Base-by-base conservation (phyloP, 345 rosid genomes). In the Dipteronia sinensis region DNA sequence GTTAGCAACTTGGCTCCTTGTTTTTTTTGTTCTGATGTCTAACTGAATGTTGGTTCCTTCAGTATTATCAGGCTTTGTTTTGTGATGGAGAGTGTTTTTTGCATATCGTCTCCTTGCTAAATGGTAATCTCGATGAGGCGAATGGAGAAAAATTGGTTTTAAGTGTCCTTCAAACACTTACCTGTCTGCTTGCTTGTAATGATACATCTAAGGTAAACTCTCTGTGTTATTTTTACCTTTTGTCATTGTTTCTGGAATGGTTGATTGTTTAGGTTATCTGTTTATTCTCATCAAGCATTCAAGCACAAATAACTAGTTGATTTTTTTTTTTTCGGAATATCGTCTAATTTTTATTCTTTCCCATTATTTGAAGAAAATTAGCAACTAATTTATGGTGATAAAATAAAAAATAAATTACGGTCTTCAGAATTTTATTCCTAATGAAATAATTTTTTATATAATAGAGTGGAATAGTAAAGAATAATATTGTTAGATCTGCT, bases 11-110 rank as follows among this genome's bases (percentile, higher is more conserved):
- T 71, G 72, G 73, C 25, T 40, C 42, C 70, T 74, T 10, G n/a
- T 53, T 80, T 70, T 51, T 62, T 46, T 62, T 79, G 25, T 77
- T 66, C 44, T 13, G 47, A 47, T 56, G 44, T 76, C 86, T 80
- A 25, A 82, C 61, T 55, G 65, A 67, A 20, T 78, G 76, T 65
- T 63, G 83, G 62, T 81, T 79, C 67, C 68, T 85, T 79, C 95
- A 95, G 99, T 88, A 95, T 79, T 93, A 88, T 84, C 99, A 95
- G 81, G 87, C 90, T 69, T 85, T 92, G 77, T 95, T 95, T 82
- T 90, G 94, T 75, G 97, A 93, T 44, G 95, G 96, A 46, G 97
- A 90, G 84, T 95, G 99, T 86, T 95, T 95, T 90, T 81, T 95
- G 86, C 97, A 93, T 85, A 90, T 95, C 70, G 97, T 95, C 66